Evolutionary conservation across 257 asterid genomes (phyloP), one percentile per base, ranked within the genome.

Genomic region (Solanum gandarillasii): DNA sequence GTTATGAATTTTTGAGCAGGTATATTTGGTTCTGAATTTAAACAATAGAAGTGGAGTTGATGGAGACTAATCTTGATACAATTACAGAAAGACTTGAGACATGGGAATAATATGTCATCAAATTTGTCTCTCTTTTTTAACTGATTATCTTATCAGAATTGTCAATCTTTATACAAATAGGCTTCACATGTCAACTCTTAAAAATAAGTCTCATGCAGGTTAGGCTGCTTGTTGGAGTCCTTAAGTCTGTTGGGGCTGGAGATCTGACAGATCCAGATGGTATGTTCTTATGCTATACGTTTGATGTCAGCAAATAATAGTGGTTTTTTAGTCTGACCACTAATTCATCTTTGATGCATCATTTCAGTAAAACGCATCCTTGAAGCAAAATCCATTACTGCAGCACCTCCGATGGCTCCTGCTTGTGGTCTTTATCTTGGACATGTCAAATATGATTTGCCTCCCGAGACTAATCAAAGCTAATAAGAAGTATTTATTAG

Each of bases 391-490:
- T 87, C 90, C 18, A 89, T 95, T 7, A 74, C 91, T 85, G 98
- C 96, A 87, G 95, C 96, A 86, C 92, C 94, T 88, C 98, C 99
- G 1, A 97, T 97, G 99, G 98, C 98, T 9, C 99, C 99, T 9
- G 95, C 99, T 25, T 92, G 92, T 86, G 99, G 99, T 60, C 99
- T 97, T 87, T 96, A 95, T 90, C 99, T 97, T 32, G 99, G 98
- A 90, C 96, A 92, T 52, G 99, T 97, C 75, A 94, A 91, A 86
- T 97, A 94, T 34, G 95, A 97, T 88, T 93, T 95, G 85, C 93
- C 95, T 87, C 88, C 91, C 4, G 89, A 90, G 84, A 27, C 70
- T 73, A 88, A 89, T 89, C 70, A 18, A 29, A 82, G 4, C 43
- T 38, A 46, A 48, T 46, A 52, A 41, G 18, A 9, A 12, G 62